Evolutionary conservation across 2,329 filamentous ascomycete genomes (phyloP).

Genomic region (Exutisphaerella laricina): DNA sequence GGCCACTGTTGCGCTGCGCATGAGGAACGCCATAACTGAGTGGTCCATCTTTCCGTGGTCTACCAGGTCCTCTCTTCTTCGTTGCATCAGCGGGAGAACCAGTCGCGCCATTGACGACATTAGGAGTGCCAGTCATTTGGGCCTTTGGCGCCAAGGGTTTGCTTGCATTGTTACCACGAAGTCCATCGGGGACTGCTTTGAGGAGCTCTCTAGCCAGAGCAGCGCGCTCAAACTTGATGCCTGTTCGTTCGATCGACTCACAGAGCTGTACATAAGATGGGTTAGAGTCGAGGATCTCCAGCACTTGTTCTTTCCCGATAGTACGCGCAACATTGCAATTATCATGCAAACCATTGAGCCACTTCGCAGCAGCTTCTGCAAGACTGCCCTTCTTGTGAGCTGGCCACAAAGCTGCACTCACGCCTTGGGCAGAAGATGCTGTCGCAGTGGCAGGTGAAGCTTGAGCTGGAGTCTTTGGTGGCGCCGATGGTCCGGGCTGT

Average conservation of each 20-base stretch:
- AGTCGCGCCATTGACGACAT: constrained; percentile 11
- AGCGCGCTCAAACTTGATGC: constrained; percentile 47
- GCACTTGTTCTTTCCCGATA: constrained; percentile 39
- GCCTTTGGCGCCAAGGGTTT: not conserved
- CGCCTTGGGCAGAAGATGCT: constrained; percentile 4
- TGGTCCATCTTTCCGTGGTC: constrained; percentile 18
- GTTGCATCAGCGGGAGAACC: constrained; percentile 8
- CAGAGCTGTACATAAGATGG: constrained; percentile 54
- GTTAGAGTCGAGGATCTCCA: constrained; percentile 47
- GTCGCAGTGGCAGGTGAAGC: not conserved
- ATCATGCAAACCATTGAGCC: constrained; percentile 39
- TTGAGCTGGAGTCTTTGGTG: not conserved
- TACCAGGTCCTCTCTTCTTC: constrained; percentile 17
- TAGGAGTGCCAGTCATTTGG: constrained; percentile 13
- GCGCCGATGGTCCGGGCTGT: constrained; percentile 1
- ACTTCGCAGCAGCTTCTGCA: constrained; percentile 46
- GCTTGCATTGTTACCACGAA: constrained; percentile 10
- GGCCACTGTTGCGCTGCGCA: constrained; percentile 7
- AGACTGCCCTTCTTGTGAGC: constrained; percentile 46
- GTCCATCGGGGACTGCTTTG: constrained; percentile 38
- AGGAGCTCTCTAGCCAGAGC: constrained; percentile 50
- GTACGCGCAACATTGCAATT: constrained; percentile 42
- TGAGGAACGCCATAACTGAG: constrained; percentile 14
- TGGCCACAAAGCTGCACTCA: constrained; percentile 42
- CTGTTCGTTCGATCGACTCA: constrained; percentile 46